A percentile compares a stretch with the other conserved stretches of the same genome.
Evolutionary conservation across 148 eudicot species (phyloP).

Genomic region (Spergularia marina): DNA sequence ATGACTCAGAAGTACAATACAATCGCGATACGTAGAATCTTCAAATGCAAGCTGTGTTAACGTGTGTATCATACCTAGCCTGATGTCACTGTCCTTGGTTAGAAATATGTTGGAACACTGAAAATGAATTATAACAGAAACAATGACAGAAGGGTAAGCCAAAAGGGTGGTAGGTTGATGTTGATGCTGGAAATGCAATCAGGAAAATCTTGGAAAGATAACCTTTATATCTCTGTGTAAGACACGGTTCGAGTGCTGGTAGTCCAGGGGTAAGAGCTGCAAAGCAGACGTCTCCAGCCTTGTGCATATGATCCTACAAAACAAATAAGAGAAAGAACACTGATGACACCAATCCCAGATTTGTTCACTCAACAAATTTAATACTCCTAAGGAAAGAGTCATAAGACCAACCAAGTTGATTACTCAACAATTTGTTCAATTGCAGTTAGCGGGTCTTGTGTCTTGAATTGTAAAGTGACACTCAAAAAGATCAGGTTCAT

Average conservation of each 20-base stretch:
- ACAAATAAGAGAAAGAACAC: not conserved
- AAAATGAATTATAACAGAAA: constrained; percentile 17
- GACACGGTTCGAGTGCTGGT: constrained; percentile 88
- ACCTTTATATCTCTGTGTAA: constrained; percentile 96
- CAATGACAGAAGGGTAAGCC: not conserved
- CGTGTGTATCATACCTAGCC: constrained; percentile 57
- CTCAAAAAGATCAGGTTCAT: too few relatives aligned
- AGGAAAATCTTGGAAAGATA: not conserved
- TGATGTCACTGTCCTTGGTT: constrained; percentile 77
- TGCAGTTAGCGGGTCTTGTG: too few relatives aligned
- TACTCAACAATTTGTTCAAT: too few relatives aligned
- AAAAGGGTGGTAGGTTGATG: not conserved
- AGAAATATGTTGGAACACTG: constrained; percentile 97
- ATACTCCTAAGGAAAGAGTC: too few relatives aligned
- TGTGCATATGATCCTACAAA: constrained; percentile 45
- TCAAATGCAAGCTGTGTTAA: not conserved
- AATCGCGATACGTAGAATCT: not conserved
- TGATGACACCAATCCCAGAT: too few relatives aligned
- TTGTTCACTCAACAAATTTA: too few relatives aligned
- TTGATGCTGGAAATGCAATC: not conserved
- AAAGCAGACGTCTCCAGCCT: constrained; percentile 52
- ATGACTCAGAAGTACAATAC: constrained; percentile 4
- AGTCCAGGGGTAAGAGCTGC: constrained; percentile 83
- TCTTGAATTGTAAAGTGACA: too few relatives aligned
- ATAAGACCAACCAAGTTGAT: too few relatives aligned